A percentile compares a stretch with the other conserved stretches of the same genome.
Conservation (phyloP, 2,329 filamentous ascomycete genomes). For the Zopfia rhizophila region DNA sequence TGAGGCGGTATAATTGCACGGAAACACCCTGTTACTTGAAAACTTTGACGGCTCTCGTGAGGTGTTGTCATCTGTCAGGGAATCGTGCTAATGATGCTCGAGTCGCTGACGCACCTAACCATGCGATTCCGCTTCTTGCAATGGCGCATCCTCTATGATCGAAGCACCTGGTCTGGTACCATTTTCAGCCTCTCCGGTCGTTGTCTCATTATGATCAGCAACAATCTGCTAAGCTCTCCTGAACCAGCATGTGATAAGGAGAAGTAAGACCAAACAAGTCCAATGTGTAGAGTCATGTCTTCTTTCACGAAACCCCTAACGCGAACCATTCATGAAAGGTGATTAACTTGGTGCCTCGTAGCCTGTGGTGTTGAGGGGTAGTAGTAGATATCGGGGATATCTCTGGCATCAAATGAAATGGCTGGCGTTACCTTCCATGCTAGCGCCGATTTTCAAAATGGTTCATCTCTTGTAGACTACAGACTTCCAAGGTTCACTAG, state of each 20-base stretch:
- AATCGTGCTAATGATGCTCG: not conserved
- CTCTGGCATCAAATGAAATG: not conserved
- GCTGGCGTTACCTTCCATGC: slow-evolving; percentile 54
- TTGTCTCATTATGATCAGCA: slow-evolving; percentile 11
- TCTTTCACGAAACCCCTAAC: slow-evolving; percentile 11
- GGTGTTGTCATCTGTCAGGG: not conserved
- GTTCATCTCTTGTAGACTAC: slow-evolving; percentile 80
- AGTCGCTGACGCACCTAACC: slow-evolving; percentile 58
- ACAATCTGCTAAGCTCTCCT: slow-evolving; percentile 4
- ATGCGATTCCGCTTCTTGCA: slow-evolving; percentile 66
- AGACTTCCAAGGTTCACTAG: slow-evolving; percentile 54
- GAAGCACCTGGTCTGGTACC: slow-evolving; percentile 64
- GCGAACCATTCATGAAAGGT: too few species aligned
- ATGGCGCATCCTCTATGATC: slow-evolving; percentile 64
- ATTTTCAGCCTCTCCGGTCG: slow-evolving; percentile 63
- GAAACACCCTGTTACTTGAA: slow-evolving; percentile 65
- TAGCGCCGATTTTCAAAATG: slow-evolving; percentile 75
- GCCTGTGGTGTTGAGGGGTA: slow-evolving; percentile 10
- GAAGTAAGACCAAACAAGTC: too few species aligned
- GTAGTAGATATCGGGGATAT: slow-evolving; percentile 1
- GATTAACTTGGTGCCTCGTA: slow-evolving; percentile 12
- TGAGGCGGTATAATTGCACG: slow-evolving; percentile 59
- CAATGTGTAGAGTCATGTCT: too few species aligned
- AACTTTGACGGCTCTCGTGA: slow-evolving; percentile 53
- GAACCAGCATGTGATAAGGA: not conserved